Evolutionary conservation across 495 filamentous ascomycete species (phyloP), one percentile per base, ranked within the genome.

Genomic region (Hypomontagnella monticulosa): DNA sequence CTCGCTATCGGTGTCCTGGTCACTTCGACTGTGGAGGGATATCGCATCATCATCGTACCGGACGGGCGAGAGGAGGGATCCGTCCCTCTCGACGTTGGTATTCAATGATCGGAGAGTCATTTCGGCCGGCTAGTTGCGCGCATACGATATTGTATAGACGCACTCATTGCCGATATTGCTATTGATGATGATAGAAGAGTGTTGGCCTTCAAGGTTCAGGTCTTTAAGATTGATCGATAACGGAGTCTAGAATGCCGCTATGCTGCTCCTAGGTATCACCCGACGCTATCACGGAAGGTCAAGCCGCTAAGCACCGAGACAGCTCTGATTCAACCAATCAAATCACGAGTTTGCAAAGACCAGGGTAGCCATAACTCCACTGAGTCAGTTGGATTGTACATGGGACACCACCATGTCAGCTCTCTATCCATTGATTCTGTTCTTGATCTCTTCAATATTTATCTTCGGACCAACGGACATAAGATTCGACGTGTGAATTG

Each of bases 1-100:
- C 61, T 92, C 89, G 71, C 85, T 89, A 70, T 92, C 89, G 61
- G 86, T 91, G 73, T 91, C 89, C 73, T 90, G 89, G 66, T 90
- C 88, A 69, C 85, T 88, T 49, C 87, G 84, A 56, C 83, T 86
- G 56, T 85, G 84, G 47, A 90, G 76, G 7, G 87, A 89, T 5
- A 86, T 78, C 19, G 85, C 87, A 70, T 91, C 89, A 65, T 87
- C 87, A 64, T 92, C 88, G 75, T 89, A 89, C 41, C 80, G 79
- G 60, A 79, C 75, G 6, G 89, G 87, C 0, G 88, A 88, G 43
- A 91, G 83, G 18, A 89, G 80, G 52, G 82, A 81, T 30, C 73
- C 70, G 36, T 76, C 70, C 57, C 67, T 70, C 33, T 70, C 70
- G 11, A 66, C 67, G 19, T 62, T 61, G 18, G 70, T 62, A 6